A percentile compares a stretch with the other conserved stretches of the same genome.
phyloP scores from a whole-genome alignment of 257 asterid species.

The Parsonsia alboflavescens region DNA sequence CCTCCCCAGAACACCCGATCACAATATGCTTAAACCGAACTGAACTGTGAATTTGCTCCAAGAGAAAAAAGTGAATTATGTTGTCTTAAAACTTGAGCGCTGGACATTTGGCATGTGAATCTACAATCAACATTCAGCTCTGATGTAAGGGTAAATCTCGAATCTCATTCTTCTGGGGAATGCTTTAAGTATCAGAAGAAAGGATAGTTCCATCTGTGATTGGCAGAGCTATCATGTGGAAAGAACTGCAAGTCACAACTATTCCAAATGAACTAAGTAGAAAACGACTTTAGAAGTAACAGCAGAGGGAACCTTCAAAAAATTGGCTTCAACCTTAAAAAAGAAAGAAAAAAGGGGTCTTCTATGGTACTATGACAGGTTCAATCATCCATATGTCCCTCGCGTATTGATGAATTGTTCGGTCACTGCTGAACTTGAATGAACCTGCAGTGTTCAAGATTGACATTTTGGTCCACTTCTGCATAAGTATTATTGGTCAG shows the following conservation, averaged over 20 bases:
- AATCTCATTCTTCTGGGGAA: background rate
- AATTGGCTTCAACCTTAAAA: constrained; percentile 6
- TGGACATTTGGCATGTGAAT: background rate
- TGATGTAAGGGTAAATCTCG: too few species aligned
- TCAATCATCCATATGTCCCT: constrained; percentile 66
- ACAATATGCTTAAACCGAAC: too few species aligned
- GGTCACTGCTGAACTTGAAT: constrained; percentile 60
- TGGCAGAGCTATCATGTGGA: background rate
- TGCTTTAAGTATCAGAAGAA: background rate
- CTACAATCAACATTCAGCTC: background rate
- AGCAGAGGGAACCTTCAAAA: constrained; percentile 15
- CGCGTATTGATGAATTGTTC: constrained; percentile 61
- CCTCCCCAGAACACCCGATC: too few species aligned
- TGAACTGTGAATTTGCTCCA: too few species aligned
- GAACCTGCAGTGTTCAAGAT: constrained; percentile 66
- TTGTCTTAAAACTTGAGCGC: too few species aligned
- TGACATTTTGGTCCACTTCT: constrained; percentile 70
- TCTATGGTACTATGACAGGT: constrained; percentile 42
- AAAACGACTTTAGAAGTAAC: background rate
- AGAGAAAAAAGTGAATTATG: too few species aligned
- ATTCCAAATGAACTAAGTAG: background rate
- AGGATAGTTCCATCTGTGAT: background rate
- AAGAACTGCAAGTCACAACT: background rate
- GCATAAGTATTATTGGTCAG: constrained; percentile 13
- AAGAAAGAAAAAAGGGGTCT: background rate